Evolutionary conservation across 2,329 filamentous ascomycete genomes (phyloP).

Genomic region (Mycogone perniciosa): DNA sequence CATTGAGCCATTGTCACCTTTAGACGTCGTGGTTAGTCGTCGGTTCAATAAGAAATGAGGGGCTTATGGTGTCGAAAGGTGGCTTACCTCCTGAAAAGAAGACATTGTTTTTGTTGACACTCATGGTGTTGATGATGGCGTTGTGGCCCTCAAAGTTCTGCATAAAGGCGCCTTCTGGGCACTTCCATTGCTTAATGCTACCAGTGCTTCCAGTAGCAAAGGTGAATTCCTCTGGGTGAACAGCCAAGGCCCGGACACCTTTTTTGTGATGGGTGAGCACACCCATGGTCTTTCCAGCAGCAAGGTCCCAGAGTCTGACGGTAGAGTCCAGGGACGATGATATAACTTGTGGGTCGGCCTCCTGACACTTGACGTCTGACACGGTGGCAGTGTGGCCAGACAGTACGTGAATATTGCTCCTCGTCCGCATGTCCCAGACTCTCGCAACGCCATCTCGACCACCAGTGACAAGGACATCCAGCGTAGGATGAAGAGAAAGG

Average conservation of each 20-base stretch:
- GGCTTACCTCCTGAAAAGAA: constrained; percentile 72
- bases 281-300: constrained; percentile 92
- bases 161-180: constrained; percentile 96
- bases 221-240: constrained; percentile 90
- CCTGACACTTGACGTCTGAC: constrained; percentile 83
- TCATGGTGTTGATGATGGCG: constrained; percentile 87
- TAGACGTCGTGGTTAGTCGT: background rate
- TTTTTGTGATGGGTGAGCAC: constrained; percentile 98
- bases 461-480: constrained; percentile 91
- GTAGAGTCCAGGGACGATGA: constrained; percentile 88
- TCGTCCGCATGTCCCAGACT: constrained; percentile 97
- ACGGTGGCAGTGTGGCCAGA: constrained; percentile 88
- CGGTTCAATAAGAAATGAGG: background rate
- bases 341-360: constrained; percentile 94
- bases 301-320: constrained; percentile 89
- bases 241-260: constrained; percentile 76
- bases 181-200: constrained; percentile 99
- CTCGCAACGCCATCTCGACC: constrained; percentile 89
- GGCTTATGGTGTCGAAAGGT: background rate
- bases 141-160: constrained; percentile 98
- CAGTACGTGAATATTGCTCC: constrained; percentile 92
- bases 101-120: constrained; percentile 92
- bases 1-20: constrained; percentile 85
- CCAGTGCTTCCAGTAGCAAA: constrained; percentile 89
- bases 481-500: constrained; percentile 82